Conservation (phyloP, 805 yeast species). For the Ogataea nakhonphanomensis region DNA sequence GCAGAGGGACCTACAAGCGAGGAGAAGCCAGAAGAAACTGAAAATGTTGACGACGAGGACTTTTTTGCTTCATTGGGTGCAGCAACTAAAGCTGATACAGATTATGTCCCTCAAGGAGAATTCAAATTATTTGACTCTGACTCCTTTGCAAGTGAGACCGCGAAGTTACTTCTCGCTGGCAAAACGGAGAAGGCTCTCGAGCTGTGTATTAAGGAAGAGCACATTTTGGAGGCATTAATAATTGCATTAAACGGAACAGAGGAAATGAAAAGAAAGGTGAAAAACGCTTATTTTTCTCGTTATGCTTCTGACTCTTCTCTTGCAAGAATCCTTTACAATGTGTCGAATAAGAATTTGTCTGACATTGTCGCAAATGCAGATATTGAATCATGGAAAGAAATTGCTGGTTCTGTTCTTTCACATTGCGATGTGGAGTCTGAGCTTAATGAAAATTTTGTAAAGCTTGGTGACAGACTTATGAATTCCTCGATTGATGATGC, state of each 20-base stretch:
- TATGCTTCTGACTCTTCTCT: constrained; percentile 49
- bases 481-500: constrained; percentile 36
- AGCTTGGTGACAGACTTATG: constrained; percentile 76
- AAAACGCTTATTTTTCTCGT: constrained; percentile 64
- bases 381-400: constrained; percentile 77
- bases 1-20: constrained; percentile 16
- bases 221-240: constrained; percentile 74
- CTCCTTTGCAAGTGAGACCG: constrained; percentile 45
- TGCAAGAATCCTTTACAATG: constrained; percentile 71
- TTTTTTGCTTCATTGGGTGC: constrained; percentile 35
- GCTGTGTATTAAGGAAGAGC: constrained; percentile 57
- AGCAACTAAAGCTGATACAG: constrained; percentile 11
- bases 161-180: constrained; percentile 55
- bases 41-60: constrained; percentile 34
- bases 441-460: constrained; percentile 53
- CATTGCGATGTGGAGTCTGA: constrained; percentile 45
- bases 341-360: constrained; percentile 47
- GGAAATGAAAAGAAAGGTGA: constrained; percentile 62
- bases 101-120: constrained; percentile 49
- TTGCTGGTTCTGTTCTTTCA: constrained; percentile 66
- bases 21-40: constrained; percentile 11
- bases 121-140: constrained; percentile 40
- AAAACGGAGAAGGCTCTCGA: constrained; percentile 66
- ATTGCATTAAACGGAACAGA: constrained; percentile 69
- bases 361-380: constrained; percentile 80